Evolutionary conservation across 2,329 filamentous ascomycete genomes (phyloP), one percentile per base, ranked within the genome.

Genomic region (Cladophialophora psammophila): DNA sequence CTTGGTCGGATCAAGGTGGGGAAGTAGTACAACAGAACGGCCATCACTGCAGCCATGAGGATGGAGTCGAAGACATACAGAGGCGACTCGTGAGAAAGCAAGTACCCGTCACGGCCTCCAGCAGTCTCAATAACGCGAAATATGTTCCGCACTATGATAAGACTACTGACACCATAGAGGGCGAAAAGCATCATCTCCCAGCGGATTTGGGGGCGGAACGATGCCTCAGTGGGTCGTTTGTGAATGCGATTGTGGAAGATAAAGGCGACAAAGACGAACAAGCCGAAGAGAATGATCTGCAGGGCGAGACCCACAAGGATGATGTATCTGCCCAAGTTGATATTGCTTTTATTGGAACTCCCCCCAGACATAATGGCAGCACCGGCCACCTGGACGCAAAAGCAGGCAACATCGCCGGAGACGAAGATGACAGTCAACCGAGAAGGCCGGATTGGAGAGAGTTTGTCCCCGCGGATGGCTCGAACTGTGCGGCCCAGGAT

Each of bases 231-330:
- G 5, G 70, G 74, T 0, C 56, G 65, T 26, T 26, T 26, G 26
- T 26, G 26, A 15, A 85, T 78, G 2, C 83, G 78, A 1, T 69
- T 58, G 69, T 88, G 82, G 76, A 88, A 87, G 0, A 84, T 65
- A 2, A 80, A 70, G 0, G 84, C 80, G 1, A 82, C 81, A 3
- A 82, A 62, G 42, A 85, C 76, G 71, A 90, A 90, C 45, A 88
- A 76, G 31, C 79, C 80, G 68, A 90, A 88, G 65, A 86, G 81
- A 54, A 86, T 50, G 20, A 90, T 80, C 72, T 90, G 87, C 13
- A 88, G 74, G 36, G 85, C 74, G 1, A 90, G 76, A 1, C 87
- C 87, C 1, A 71, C 83, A 5, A 88, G 75, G 18, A 89, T 82
- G 38, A 72, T 68, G 20, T 69, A 63, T 18, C 67, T 40, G 15